These are phyloP conservation scores for Taphrina pruni DNA, from an alignment of 1,139 yeast species.

Conservation along the genomic window DNA sequence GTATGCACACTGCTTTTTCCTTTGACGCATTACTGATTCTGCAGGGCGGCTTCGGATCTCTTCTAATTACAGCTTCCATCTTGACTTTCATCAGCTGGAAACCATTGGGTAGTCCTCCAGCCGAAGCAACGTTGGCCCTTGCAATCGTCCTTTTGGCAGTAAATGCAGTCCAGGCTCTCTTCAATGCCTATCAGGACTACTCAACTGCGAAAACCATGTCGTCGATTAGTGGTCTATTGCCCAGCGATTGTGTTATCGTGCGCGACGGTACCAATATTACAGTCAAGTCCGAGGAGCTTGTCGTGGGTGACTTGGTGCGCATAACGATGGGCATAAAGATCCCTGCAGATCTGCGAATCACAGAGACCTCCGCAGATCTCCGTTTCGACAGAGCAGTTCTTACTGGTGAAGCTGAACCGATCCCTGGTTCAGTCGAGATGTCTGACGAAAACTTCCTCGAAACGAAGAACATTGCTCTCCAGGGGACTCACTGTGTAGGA, in stretches of 20 bases:
- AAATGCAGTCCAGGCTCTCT: slow-evolving; percentile 58
- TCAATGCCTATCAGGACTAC: slow-evolving; percentile 61
- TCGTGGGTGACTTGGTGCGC: slow-evolving; percentile 79
- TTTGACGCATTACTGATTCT: slow-evolving; percentile 55
- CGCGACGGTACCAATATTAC: slow-evolving; percentile 70
- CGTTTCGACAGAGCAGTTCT: slow-evolving; percentile 62
- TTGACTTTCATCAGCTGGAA: slow-evolving; percentile 59
- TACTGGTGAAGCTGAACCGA: slow-evolving; percentile 61
- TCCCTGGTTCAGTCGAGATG: slow-evolving; percentile 51
- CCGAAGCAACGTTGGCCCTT: slow-evolving; percentile 57
- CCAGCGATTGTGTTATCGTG: slow-evolving; percentile 64
- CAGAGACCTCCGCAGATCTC: slow-evolving; percentile 83
- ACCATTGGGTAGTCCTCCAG: slow-evolving; percentile 62
- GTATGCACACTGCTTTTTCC: slow-evolving; percentile 51
- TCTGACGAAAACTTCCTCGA: slow-evolving; percentile 56
- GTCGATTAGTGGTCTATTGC: slow-evolving; percentile 58
- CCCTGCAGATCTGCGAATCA: slow-evolving; percentile 92
- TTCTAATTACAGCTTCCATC: slow-evolving; percentile 58
- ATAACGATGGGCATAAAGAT: slow-evolving; percentile 80
- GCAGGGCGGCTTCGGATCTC: slow-evolving; percentile 61
- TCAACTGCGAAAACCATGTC: slow-evolving; percentile 60
- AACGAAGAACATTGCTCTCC: slow-evolving; percentile 57
- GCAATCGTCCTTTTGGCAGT: slow-evolving; percentile 58
- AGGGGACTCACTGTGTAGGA: slow-evolving; percentile 59
- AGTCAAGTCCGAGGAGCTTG: slow-evolving; percentile 70